Evolutionary conservation across 805 yeast genomes (phyloP).

Genomic region (Wickerhamomyces strasburgensis): DNA sequence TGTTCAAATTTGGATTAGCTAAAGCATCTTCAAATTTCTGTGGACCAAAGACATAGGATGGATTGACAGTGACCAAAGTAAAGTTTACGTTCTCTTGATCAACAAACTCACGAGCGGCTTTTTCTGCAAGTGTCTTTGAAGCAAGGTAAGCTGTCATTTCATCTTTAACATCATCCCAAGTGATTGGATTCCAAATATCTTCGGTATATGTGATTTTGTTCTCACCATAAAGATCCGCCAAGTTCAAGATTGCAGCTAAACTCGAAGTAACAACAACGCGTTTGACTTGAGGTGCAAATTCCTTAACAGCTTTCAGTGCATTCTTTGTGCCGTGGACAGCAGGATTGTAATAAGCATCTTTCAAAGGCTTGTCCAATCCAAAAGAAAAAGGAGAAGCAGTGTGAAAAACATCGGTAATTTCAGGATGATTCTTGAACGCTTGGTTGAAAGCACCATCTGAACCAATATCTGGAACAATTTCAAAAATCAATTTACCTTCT

Average conservation of each 20-base stretch:
- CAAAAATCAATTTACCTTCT: constrained; percentile 33
- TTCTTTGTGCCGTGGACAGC: constrained; percentile 49
- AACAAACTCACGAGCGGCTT: constrained; percentile 50
- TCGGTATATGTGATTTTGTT: constrained; percentile 34
- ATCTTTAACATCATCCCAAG: constrained; percentile 38
- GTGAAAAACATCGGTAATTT: constrained; percentile 49
- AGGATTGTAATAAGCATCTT: constrained; percentile 46
- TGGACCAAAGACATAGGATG: constrained; percentile 55
- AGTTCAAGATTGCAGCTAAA: constrained; percentile 37
- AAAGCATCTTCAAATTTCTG: constrained; percentile 42
- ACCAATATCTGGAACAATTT: constrained; percentile 41
- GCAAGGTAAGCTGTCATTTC: constrained; percentile 43
- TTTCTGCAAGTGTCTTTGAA: constrained; percentile 54
- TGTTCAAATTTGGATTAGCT: constrained; percentile 33
- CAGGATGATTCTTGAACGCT: constrained; percentile 40
- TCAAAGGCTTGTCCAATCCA: constrained; percentile 35
- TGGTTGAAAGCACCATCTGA: constrained; percentile 37
- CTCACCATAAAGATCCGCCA: constrained; percentile 27
- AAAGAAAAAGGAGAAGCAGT: constrained; percentile 54
- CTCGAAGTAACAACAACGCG: constrained; percentile 50
- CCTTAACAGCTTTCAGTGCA: constrained; percentile 42
- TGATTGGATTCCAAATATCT: constrained; percentile 42
- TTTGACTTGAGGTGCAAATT: constrained; percentile 35
- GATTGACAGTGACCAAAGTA: constrained; percentile 42
- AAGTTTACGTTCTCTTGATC: constrained; percentile 31